Evolutionary conservation across 228 moss, liverwort and hornwort species (phyloP).

Genomic region (Sphagnum fallax): DNA sequence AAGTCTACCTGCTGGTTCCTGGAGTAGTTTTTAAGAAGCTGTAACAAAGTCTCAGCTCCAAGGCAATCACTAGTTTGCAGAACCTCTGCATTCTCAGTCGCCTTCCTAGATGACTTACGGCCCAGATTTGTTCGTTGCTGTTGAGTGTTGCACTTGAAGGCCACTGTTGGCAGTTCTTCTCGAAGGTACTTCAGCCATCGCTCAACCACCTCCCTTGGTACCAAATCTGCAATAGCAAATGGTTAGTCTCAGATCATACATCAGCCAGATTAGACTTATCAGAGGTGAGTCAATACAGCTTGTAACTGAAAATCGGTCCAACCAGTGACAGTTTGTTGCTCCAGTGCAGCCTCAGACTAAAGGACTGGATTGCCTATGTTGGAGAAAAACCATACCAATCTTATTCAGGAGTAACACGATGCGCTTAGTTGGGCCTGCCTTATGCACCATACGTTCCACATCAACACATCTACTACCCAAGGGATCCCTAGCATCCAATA

Average conservation of each 20-base stretch:
- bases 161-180: slow-evolving; percentile 88
- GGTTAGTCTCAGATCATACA: neutral
- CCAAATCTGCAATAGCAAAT: slow-evolving; percentile 52
- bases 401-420: slow-evolving; percentile 81
- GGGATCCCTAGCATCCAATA: slow-evolving; percentile 93
- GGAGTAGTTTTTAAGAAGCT: slow-evolving; percentile 89
- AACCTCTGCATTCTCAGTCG: slow-evolving; percentile 37
- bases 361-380: too few species aligned
- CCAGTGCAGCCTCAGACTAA: too few species aligned
- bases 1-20: slow-evolving; percentile 78
- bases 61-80: slow-evolving; percentile 75
- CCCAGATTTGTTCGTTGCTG: slow-evolving; percentile 82
- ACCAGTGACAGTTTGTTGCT: too few species aligned
- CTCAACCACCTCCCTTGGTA: slow-evolving; percentile 79
- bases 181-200: slow-evolving; percentile 87
- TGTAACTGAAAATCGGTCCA: too few species aligned
- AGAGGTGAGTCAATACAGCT: too few species aligned
- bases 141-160: slow-evolving; percentile 92
- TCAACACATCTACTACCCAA: slow-evolving; percentile 87
- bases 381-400: slow-evolving; percentile 46
- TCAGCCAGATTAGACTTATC: too few species aligned
- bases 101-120: slow-evolving; percentile 57
- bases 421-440: slow-evolving; percentile 80
- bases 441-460: slow-evolving; percentile 86
- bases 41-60: slow-evolving; percentile 86